These are phyloP conservation scores for Scheffersomyces stambukii DNA, from an alignment of 1,139 yeast species.

Conservation along the genomic window DNA sequence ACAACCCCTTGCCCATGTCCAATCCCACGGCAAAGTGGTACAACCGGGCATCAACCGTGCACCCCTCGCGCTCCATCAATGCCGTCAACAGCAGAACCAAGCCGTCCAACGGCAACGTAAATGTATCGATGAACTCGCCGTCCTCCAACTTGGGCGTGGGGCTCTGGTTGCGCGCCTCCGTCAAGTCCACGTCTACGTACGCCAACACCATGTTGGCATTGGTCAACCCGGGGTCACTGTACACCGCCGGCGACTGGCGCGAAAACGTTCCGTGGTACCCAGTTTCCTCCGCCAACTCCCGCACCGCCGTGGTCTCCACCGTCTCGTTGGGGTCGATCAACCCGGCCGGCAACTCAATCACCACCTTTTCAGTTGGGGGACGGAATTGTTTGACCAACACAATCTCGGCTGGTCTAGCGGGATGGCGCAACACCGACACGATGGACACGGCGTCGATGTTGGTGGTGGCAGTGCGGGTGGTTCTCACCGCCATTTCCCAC, in stretches of 20 bases:
- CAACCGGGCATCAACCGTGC: slow-evolving; percentile 78
- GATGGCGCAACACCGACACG: slow-evolving; percentile 59
- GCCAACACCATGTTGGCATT: slow-evolving; percentile 85
- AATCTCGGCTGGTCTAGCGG: slow-evolving; percentile 45
- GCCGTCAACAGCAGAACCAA: slow-evolving; percentile 53
- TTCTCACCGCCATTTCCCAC: slow-evolving; percentile 91
- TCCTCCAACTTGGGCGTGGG: slow-evolving; percentile 81
- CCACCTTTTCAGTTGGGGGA: slow-evolving; percentile 85
- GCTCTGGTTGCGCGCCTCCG: slow-evolving; percentile 55
- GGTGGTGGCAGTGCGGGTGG: slow-evolving; percentile 66
- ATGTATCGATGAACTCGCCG: slow-evolving; percentile 82
- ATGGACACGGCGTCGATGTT: slow-evolving; percentile 88
- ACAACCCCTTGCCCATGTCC: slow-evolving; percentile 13
- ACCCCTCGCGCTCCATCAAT: slow-evolving; percentile 57
- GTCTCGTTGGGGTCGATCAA: slow-evolving; percentile 81
- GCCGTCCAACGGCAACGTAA: slow-evolving; percentile 57
- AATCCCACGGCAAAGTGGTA: slow-evolving; percentile 81
- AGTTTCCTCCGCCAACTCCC: slow-evolving; percentile 89
- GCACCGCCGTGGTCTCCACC: slow-evolving; percentile 71
- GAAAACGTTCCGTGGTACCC: slow-evolving; percentile 72
- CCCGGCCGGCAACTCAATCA: slow-evolving; percentile 95
- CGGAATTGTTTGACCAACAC: slow-evolving; percentile 85
- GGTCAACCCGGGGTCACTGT: slow-evolving; percentile 91
- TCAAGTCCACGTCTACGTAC: slow-evolving; percentile 71
- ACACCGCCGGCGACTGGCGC: slow-evolving; percentile 51